phyloP scores from a whole-genome alignment of 1,284 basidiomycete genomes.

The Malassezia caprae region DNA sequence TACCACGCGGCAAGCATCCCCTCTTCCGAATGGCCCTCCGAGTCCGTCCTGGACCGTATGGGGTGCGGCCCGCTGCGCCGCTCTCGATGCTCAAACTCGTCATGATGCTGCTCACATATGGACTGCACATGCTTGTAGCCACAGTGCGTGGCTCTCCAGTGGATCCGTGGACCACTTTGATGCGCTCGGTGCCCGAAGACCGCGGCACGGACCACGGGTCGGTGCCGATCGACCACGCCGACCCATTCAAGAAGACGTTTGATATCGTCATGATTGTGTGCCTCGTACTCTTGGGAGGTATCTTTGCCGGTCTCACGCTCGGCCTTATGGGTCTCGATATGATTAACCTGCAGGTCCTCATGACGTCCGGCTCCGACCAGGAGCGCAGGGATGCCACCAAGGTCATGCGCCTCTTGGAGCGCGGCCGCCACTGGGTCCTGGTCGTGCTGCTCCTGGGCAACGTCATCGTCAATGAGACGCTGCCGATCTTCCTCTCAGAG shows the following conservation, averaged over 20 bases:
- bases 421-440: conserved; percentile 85
- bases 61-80: not conserved
- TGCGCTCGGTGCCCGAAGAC: not conserved
- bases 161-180: not conserved
- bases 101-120: conserved; percentile 7
- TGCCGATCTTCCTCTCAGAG: conserved; percentile 48
- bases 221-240: not conserved
- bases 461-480: conserved; percentile 60
- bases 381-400: conserved; percentile 50
- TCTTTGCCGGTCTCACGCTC: conserved; percentile 61
- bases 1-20: not conserved
- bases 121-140: not conserved
- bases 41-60: not conserved
- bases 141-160: conserved; percentile 12
- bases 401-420: conserved; percentile 59
- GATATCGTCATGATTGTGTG: conserved; percentile 7
- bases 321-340: conserved; percentile 92
- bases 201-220: not conserved
- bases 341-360: conserved; percentile 74
- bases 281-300: conserved; percentile 48
- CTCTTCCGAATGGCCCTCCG: not conserved
- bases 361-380: conserved; percentile 64
- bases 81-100: conserved; percentile 1
- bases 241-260: conserved; percentile 1
- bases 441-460: conserved; percentile 71